Percentiles rank a stretch among this genome's conserved stretches.
phyloP scores from a whole-genome alignment of 768 basidiomycete genomes.

The Tulasnella sp. region DNA sequence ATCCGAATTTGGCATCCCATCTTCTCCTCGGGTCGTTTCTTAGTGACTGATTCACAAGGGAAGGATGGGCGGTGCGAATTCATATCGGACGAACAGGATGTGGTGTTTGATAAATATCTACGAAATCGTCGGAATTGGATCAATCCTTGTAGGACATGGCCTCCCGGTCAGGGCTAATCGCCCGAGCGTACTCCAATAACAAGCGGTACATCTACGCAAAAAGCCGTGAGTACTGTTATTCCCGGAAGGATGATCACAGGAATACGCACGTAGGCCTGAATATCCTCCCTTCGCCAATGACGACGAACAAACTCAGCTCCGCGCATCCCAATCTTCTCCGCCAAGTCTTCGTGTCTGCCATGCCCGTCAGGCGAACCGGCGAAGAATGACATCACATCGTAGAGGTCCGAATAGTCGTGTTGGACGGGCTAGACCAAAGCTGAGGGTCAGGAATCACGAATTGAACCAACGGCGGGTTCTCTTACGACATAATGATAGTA shows the following conservation, averaged over 20 bases:
- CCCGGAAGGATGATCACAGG: neutral
- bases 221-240: neutral
- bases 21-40: too few relatives aligned
- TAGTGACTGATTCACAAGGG: too few relatives aligned
- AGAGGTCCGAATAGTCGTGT: conserved; percentile 50
- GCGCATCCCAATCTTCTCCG: conserved; percentile 40
- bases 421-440: conserved; percentile 33
- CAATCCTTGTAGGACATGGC: conserved; percentile 27
- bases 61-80: too few relatives aligned
- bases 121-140: too few relatives aligned
- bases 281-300: conserved; percentile 50
- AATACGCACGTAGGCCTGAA: conserved; percentile 36
- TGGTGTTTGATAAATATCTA: too few relatives aligned
- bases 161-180: conserved; percentile 36
- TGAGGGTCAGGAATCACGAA: neutral
- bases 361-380: conserved; percentile 39
- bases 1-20: too few relatives aligned
- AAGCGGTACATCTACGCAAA: conserved; percentile 39
- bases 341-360: conserved; percentile 46
- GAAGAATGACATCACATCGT: conserved; percentile 63
- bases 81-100: too few relatives aligned
- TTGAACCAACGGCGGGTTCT: neutral
- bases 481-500: conserved; percentile 30
- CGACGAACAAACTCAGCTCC: conserved; percentile 44
- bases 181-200: conserved; percentile 42